Evolutionary conservation across 1,139 yeast species (phyloP).

Genomic region (Geotrichum europaeum): DNA sequence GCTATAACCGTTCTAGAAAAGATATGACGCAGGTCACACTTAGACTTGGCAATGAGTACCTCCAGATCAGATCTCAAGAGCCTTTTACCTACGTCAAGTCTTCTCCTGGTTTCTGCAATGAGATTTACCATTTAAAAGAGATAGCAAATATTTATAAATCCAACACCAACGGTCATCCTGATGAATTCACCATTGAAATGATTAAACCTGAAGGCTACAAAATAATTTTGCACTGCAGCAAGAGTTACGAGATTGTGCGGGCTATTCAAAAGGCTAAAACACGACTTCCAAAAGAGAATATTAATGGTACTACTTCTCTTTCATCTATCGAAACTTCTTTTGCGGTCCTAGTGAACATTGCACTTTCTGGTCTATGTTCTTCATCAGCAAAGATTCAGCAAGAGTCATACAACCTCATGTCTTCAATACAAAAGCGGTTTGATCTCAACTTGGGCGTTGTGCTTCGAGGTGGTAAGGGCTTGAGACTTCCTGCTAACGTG

Average conservation of each 20-base stretch:
- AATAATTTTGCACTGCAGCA: constrained; percentile 19
- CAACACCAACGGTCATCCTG: constrained; percentile 44
- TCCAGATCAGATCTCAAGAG: constrained; percentile 48
- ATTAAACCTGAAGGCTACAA: constrained; percentile 19
- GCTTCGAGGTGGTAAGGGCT: constrained; percentile 51
- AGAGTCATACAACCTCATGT: constrained; percentile 59
- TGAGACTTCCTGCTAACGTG: constrained; percentile 69
- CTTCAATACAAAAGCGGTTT: constrained; percentile 57
- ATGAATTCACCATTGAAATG: constrained; percentile 56
- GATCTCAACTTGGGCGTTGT: constrained; percentile 49
- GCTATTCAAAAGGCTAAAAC: constrained; percentile 26
- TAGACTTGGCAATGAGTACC: constrained; percentile 63
- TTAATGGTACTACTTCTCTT: neutral
- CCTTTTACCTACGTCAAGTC: constrained; percentile 46
- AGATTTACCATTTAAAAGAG: constrained; percentile 26
- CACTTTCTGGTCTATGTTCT: constrained; percentile 62
- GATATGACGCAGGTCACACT: constrained; percentile 40
- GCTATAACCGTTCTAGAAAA: constrained; percentile 11
- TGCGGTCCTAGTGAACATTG: constrained; percentile 47
- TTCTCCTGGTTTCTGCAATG: constrained; percentile 27
- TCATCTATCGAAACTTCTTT: constrained; percentile 10
- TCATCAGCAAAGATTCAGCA: constrained; percentile 53
- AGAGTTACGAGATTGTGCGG: constrained; percentile 27
- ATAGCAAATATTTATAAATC: constrained; percentile 51
- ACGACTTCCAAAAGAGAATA: constrained; percentile 18